A percentile compares a stretch with the other conserved stretches of the same genome.
Conservation (phyloP, 2,329 filamentous ascomycete genomes). For the Furcasterigmium furcatum region DNA sequence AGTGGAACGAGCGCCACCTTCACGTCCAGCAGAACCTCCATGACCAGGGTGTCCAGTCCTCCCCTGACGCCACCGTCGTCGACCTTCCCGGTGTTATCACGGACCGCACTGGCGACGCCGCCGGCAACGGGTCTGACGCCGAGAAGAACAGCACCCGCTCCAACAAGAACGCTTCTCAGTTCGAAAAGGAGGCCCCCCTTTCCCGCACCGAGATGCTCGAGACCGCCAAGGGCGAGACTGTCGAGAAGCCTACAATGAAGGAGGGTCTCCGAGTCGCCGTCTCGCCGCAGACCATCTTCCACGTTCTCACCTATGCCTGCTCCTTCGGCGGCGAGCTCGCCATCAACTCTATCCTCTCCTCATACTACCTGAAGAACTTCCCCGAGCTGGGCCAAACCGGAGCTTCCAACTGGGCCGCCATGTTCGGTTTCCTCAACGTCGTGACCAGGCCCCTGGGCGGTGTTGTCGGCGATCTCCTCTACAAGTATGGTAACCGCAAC, state of each 20-base stretch:
- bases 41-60: conserved; percentile 40
- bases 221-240: conserved; percentile 47
- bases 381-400: conserved; percentile 52
- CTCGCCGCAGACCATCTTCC: conserved; percentile 52
- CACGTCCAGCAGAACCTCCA: conserved; percentile 51
- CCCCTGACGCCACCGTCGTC: conserved; percentile 39
- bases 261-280: conserved; percentile 42
- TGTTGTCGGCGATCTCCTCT: conserved; percentile 47
- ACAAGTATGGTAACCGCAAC: conserved; percentile 30
- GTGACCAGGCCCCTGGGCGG: conserved; percentile 66
- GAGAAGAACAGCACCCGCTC: conserved; percentile 29
- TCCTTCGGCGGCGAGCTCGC: conserved; percentile 62
- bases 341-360: conserved; percentile 56
- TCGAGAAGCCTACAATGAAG: conserved; percentile 53
- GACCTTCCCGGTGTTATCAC: conserved; percentile 47
- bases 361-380: conserved; percentile 60
- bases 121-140: conserved; percentile 20
- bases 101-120: conserved; percentile 26
- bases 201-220: conserved; percentile 50
- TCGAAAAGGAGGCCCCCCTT: conserved; percentile 41
- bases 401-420: conserved; percentile 61
- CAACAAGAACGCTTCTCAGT: conserved; percentile 29
- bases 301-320: conserved; percentile 56
- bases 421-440: conserved; percentile 74
- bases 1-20: conserved; percentile 71